Percentiles rank a stretch among this genome's conserved stretches.
Evolutionary conservation across 805 yeast species (phyloP).

Genomic region (Komagataella pastoris): DNA sequence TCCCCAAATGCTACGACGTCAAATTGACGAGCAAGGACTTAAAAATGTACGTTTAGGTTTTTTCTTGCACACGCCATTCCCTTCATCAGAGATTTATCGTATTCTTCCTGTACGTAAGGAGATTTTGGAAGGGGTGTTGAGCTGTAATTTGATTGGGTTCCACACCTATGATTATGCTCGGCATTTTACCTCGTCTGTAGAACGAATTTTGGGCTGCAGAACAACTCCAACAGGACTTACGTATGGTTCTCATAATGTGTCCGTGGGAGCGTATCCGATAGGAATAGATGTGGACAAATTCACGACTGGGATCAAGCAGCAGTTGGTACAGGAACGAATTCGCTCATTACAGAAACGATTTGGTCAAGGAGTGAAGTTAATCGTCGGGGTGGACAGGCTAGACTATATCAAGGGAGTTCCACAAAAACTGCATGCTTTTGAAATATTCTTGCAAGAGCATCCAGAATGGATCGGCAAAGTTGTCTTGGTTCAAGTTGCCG

Average conservation of each 20-base stretch:
- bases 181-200: slow-evolving; percentile 84
- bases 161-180: slow-evolving; percentile 99
- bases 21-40: slow-evolving; percentile 30
- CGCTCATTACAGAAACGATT: slow-evolving; percentile 43
- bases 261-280: slow-evolving; percentile 96
- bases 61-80: slow-evolving; percentile 96
- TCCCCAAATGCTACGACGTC: slow-evolving; percentile 73
- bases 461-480: slow-evolving; percentile 99
- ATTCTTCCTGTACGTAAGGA: slow-evolving; percentile 92
- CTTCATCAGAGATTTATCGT: slow-evolving; percentile 91
- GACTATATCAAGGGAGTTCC: slow-evolving; percentile 98
- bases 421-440: slow-evolving; percentile 92
- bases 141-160: slow-evolving; percentile 92
- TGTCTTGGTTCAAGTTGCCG: slow-evolving; percentile 90
- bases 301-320: slow-evolving; percentile 58
- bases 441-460: slow-evolving; percentile 79
- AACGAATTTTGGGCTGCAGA: slow-evolving; percentile 66
- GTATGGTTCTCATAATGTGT: slow-evolving; percentile 60
- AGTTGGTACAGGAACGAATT: slow-evolving; percentile 53
- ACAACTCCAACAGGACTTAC: slow-evolving; percentile 88
- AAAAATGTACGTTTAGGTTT: slow-evolving; percentile 72
- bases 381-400: slow-evolving; percentile 92
- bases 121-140: slow-evolving; percentile 79
- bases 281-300: slow-evolving; percentile 95
- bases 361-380: slow-evolving; percentile 66